Percentiles rank a stretch among this genome's conserved stretches.
Evolutionary conservation across 2,329 filamentous ascomycete genomes (phyloP).

Genomic region (Pseudocercospora fijiensis): DNA sequence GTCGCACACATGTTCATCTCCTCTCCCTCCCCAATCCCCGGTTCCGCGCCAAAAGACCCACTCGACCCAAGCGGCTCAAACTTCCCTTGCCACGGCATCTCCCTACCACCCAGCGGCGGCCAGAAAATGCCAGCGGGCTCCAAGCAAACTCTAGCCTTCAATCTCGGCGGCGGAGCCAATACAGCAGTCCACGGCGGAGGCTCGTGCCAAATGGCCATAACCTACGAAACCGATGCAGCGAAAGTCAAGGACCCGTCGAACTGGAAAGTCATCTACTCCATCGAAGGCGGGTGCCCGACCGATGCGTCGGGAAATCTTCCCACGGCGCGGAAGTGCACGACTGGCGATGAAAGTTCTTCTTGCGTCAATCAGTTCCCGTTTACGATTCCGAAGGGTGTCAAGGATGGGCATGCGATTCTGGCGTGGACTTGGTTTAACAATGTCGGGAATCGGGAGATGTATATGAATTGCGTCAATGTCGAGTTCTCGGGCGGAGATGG

Average conservation of each 20-base stretch:
- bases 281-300: constrained; percentile 80
- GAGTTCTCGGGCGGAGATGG: constrained; percentile 59
- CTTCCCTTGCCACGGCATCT: constrained; percentile 79
- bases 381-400: constrained; percentile 68
- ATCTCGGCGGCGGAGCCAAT: constrained; percentile 51
- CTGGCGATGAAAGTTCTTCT: constrained; percentile 24
- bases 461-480: constrained; percentile 91
- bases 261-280: constrained; percentile 89
- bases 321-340: constrained; percentile 17
- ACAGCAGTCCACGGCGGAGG: constrained; percentile 83
- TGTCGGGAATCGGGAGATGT: constrained; percentile 90
- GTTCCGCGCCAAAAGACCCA: constrained; percentile 59
- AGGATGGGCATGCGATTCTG: constrained; percentile 73
- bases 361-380: constrained; percentile 63
- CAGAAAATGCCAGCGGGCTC: constrained; percentile 63
- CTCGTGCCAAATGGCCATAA: constrained; percentile 85
- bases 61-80: constrained; percentile 60
- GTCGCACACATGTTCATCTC: constrained; percentile 73
- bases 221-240: constrained; percentile 70
- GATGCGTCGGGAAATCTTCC: constrained; percentile 55
- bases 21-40: constrained; percentile 62
- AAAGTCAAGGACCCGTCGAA: constrained; percentile 54
- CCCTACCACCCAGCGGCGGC: constrained; percentile 47
- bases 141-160: constrained; percentile 61
- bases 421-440: constrained; percentile 97